Conservation (phyloP, 225 moss, liverwort and hornwort species). For the Polytrichum formosum region DNA sequence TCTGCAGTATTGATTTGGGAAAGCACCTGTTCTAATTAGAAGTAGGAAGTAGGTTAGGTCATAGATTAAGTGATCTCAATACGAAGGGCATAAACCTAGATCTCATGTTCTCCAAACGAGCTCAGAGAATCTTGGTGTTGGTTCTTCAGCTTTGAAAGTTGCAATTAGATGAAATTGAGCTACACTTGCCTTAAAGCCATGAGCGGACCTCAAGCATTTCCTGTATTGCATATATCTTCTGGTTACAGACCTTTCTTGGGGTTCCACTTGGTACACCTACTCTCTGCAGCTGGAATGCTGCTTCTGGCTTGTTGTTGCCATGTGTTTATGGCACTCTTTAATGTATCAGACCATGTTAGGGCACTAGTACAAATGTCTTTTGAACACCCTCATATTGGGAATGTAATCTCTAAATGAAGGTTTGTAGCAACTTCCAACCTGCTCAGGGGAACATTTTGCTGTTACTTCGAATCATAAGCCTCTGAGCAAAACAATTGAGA, state of each 20-base stretch:
- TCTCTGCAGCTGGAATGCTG: background rate
- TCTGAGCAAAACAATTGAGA: no score
- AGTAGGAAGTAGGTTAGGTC: slow-evolving; percentile 29
- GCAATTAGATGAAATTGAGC: slow-evolving; percentile 3
- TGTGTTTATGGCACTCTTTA: no score
- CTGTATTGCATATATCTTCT: background rate
- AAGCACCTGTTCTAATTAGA: slow-evolving; percentile 34
- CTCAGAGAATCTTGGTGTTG: slow-evolving; percentile 1
- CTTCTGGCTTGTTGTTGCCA: no score
- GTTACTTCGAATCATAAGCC: no score
- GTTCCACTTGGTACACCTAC: background rate
- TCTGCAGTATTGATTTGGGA: slow-evolving; percentile 29
- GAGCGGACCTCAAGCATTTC: background rate
- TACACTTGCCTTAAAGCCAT: background rate
- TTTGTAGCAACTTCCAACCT: no score
- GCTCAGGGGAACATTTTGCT: no score
- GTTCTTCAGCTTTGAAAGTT: slow-evolving; percentile 3
- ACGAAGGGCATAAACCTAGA: slow-evolving; percentile 34
- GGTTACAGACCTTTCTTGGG: background rate
- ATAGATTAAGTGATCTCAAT: slow-evolving; percentile 38
- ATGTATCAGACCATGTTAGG: no score
- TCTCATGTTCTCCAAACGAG: slow-evolving; percentile 24
- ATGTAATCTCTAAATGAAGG: no score
- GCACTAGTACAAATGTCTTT: no score
- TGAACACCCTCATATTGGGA: no score